phyloP scores from a whole-genome alignment of 2,329 filamentous ascomycete species.

The Ceratocystis alfenasii region DNA sequence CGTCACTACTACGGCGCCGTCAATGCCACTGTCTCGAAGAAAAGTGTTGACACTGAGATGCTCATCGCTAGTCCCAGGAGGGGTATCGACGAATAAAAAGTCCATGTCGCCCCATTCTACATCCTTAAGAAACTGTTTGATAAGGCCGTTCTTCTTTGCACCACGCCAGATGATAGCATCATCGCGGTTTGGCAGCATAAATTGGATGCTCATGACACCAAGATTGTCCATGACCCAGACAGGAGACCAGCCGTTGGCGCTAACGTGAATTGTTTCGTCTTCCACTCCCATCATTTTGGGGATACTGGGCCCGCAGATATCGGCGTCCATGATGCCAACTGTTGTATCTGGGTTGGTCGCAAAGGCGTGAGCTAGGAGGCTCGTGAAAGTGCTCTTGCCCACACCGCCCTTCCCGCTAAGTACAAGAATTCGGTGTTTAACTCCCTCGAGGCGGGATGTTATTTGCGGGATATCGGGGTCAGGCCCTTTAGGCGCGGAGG shows the following conservation, averaged over 20 bases:
- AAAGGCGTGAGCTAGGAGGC: constrained; percentile 78
- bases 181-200: constrained; percentile 88
- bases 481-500: constrained; percentile 83
- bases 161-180: constrained; percentile 96
- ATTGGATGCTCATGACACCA: constrained; percentile 94
- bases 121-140: constrained; percentile 96
- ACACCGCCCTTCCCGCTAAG: constrained; percentile 93
- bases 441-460: constrained; percentile 63
- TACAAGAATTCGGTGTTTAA: constrained; percentile 86
- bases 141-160: constrained; percentile 95
- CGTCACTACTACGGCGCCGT: constrained; percentile 84
- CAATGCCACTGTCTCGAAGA: constrained; percentile 79
- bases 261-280: constrained; percentile 83
- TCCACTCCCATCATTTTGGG: constrained; percentile 99
- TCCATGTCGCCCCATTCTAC: constrained; percentile 96
- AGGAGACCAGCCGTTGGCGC: constrained; percentile 78
- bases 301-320: constrained; percentile 91
- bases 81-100: constrained; percentile 86
- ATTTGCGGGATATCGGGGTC: constrained; percentile 90
- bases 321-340: constrained; percentile 94
- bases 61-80: constrained; percentile 89
- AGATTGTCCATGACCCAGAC: constrained; percentile 94
- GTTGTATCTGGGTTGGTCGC: constrained; percentile 65
- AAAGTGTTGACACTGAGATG: constrained; percentile 89
- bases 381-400: constrained; percentile 89